A percentile compares a stretch with the other conserved stretches of the same genome.
These are phyloP conservation scores for Mortierella antarctica DNA, from an alignment of 192 early-diverging fungal genomes.

Conservation along the genomic window DNA sequence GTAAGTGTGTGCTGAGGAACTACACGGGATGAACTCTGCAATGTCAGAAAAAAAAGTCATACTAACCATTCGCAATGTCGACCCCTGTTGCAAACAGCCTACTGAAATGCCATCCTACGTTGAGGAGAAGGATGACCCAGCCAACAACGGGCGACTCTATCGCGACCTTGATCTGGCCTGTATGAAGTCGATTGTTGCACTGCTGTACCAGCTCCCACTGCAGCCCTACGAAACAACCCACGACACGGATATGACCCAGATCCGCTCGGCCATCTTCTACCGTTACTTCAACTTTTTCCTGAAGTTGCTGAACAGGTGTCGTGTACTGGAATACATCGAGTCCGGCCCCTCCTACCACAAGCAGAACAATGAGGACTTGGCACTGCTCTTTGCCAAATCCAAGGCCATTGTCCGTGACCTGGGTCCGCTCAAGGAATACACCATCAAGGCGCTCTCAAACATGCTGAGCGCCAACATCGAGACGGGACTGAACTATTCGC, in stretches of 20 bases:
- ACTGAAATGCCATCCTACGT: slow-evolving; percentile 47
- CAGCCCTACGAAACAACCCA: slow-evolving; percentile 70
- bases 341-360: slow-evolving; percentile 48
- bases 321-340: slow-evolving; percentile 66
- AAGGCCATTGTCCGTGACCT: slow-evolving; percentile 73
- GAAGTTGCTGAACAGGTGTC: slow-evolving; percentile 74
- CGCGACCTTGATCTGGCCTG: slow-evolving; percentile 82
- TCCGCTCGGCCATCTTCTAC: slow-evolving; percentile 74
- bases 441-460: slow-evolving; percentile 90
- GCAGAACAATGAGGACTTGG: slow-evolving; percentile 48
- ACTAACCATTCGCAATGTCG: not conserved
- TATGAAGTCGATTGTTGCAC: slow-evolving; percentile 77
- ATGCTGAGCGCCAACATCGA: slow-evolving; percentile 94
- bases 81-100: slow-evolving; percentile 19
- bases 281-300: slow-evolving; percentile 85
- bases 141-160: slow-evolving; percentile 70
- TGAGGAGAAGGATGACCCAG: slow-evolving; percentile 47
- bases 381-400: slow-evolving; percentile 54
- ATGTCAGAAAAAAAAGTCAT: no score
- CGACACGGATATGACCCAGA: slow-evolving; percentile 67
- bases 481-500: slow-evolving; percentile 88
- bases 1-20: slow-evolving; percentile 35
- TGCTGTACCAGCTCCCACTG: slow-evolving; percentile 78
- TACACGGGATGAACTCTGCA: no score
- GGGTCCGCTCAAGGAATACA: slow-evolving; percentile 81